These are phyloP conservation scores for Ambrosia hybrid DNA, from an alignment of 140 eudicot species.

Conservation along the genomic window DNA sequence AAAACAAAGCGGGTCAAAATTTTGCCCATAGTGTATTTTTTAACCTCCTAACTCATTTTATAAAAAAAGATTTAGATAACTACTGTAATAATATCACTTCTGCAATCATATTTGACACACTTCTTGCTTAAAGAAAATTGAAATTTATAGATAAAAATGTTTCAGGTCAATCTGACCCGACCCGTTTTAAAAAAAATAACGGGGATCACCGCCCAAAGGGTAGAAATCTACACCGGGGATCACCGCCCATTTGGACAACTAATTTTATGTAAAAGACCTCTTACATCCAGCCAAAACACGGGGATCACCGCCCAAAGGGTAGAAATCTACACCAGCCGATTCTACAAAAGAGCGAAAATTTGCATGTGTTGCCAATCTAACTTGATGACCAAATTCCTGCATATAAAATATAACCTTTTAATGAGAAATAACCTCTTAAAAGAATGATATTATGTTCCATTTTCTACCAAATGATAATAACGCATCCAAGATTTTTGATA, in stretches of 20 bases:
- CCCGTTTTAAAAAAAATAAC: background rate
- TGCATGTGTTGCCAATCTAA: constrained; percentile 90
- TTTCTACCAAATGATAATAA: constrained; percentile 1
- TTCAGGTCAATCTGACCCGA: background rate
- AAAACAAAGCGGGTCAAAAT: background rate
- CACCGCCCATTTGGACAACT: constrained; percentile 6
- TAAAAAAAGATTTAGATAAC: background rate
- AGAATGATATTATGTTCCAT: background rate
- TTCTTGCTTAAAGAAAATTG: background rate
- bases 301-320: constrained; percentile 44
- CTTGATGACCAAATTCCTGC: constrained; percentile 95
- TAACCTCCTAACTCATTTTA: background rate
- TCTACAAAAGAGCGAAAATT: constrained; percentile 83
- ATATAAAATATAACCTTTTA: constrained; percentile 19
- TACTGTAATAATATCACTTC: background rate
- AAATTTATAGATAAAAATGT: background rate
- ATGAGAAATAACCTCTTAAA: background rate
- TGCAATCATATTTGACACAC: background rate
- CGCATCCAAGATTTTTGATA: background rate
- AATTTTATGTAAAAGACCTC: constrained; percentile 34
- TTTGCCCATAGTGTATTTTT: background rate
- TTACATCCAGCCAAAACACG: constrained; percentile 95
- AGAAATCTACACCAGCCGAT: constrained; percentile 84
- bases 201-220: no score
- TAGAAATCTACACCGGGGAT: no score